Conservation (phyloP, 2,329 filamentous ascomycete species). For the Epichloe sylvatica region DNA sequence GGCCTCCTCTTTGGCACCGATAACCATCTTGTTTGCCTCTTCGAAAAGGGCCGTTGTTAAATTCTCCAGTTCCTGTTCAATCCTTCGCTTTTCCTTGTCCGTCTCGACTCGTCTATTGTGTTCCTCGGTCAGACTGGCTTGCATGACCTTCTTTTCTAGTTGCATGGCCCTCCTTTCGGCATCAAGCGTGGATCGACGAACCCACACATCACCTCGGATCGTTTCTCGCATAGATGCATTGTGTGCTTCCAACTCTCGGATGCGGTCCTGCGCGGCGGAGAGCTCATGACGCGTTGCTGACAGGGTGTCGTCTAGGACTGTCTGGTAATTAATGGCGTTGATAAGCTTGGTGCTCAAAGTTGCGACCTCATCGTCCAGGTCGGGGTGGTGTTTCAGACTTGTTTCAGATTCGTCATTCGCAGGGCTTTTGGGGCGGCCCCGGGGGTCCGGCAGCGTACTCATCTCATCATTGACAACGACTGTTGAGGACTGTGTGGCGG, state of each 20-base stretch:
- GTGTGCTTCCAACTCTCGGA: conserved; percentile 51
- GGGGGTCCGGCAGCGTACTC: conserved; percentile 54
- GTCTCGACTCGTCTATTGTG: conserved; percentile 47
- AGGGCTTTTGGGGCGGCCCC: conserved; percentile 38
- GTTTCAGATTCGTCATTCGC: conserved; percentile 21
- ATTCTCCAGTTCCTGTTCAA: conserved; percentile 83
- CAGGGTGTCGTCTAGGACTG: conserved; percentile 75
- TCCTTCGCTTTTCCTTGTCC: conserved; percentile 71
- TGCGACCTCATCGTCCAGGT: conserved; percentile 61
- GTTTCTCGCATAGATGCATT: conserved; percentile 58
- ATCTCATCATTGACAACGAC: conserved; percentile 44
- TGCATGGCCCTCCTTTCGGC: conserved; percentile 50
- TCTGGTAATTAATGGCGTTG: conserved; percentile 94
- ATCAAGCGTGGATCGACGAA: conserved; percentile 63
- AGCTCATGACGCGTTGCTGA: conserved; percentile 73
- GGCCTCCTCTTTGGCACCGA: conserved; percentile 72
- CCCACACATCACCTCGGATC: conserved; percentile 59
- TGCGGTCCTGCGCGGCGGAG: conserved; percentile 53
- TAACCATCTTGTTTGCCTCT: conserved; percentile 97
- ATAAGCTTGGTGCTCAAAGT: conserved; percentile 90
- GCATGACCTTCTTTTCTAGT: conserved; percentile 44
- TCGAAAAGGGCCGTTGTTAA: conserved; percentile 90
- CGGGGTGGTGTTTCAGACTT: conserved; percentile 33
- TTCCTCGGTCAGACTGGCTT: conserved; percentile 49
- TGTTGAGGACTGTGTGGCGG: conserved; percentile 22